A percentile compares a stretch with the other conserved stretches of the same genome.
Evolutionary conservation across 2,329 filamentous ascomycete species (phyloP).

Genomic region (Colletotrichum gigasporum): DNA sequence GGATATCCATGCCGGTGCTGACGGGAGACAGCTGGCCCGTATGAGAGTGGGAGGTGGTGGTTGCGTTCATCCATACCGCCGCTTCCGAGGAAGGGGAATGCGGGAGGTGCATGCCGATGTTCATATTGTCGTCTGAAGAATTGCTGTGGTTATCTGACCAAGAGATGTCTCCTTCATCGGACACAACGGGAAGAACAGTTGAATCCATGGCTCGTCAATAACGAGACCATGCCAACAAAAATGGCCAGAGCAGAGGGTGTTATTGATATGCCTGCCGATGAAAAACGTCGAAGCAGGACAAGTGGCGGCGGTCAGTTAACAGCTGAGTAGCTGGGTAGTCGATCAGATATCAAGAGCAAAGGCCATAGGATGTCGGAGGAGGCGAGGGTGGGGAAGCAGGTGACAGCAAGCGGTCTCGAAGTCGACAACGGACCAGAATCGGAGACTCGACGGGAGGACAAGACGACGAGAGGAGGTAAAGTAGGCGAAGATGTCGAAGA

Average conservation of each 20-base stretch:
- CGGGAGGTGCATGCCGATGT: constrained; percentile 39
- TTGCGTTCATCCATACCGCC: constrained; percentile 37
- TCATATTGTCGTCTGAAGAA: constrained; percentile 52
- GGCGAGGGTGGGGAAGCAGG: constrained; percentile 10
- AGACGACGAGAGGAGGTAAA: neutral
- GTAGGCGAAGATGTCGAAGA: constrained; percentile 6
- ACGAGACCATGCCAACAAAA: constrained; percentile 50
- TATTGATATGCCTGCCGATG: neutral
- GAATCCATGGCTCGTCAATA: constrained; percentile 59
- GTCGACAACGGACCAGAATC: constrained; percentile 1
- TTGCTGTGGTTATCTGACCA: constrained; percentile 58
- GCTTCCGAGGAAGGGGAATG: constrained; percentile 48
- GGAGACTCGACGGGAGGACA: neutral
- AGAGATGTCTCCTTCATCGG: constrained; percentile 51
- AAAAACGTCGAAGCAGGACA: neutral
- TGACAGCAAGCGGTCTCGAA: neutral
- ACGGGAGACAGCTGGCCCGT: constrained; percentile 63
- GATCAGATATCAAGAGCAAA: constrained; percentile 24
- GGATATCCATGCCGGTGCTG: constrained; percentile 58
- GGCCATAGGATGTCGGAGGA: neutral
- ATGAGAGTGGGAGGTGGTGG: constrained; percentile 44
- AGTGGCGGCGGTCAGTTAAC: neutral
- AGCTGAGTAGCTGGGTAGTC: neutral
- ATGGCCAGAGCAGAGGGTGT: constrained; percentile 1
- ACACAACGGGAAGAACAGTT: constrained; percentile 48